phyloP scores from a whole-genome alignment of 1,139 yeast genomes.

The Oligophagozyma castellii region DNA sequence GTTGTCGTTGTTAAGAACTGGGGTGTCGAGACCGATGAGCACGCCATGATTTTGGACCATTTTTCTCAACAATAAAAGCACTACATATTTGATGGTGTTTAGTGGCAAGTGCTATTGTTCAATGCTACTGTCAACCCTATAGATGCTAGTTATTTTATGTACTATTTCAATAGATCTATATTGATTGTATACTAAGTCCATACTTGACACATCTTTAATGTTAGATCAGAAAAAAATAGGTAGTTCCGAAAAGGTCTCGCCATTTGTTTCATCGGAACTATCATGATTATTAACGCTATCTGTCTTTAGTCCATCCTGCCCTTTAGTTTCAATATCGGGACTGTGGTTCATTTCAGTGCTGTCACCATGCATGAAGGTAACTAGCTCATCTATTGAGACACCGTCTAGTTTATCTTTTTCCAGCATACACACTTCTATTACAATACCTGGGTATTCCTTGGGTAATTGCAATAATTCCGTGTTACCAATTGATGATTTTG shows the following conservation, averaged over 20 bases:
- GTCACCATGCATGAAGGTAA: slow-evolving; percentile 16
- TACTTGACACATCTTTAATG: no score
- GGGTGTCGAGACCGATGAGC: slow-evolving; percentile 99
- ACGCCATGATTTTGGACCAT: slow-evolving; percentile 93
- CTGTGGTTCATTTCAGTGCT: no score
- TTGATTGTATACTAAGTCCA: no score
- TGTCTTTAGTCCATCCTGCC: neutral
- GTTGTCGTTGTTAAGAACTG: slow-evolving; percentile 99
- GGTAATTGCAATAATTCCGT: slow-evolving; percentile 18
- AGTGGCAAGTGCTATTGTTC: no score
- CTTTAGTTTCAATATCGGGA: no score
- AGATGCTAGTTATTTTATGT: no score
- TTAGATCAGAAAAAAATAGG: no score
- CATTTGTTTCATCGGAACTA: no score
- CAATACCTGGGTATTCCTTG: slow-evolving; percentile 40
- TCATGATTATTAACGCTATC: slow-evolving; percentile 1
- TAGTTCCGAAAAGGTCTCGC: no score
- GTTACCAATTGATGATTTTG: slow-evolving; percentile 2
- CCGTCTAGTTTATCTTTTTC: slow-evolving; percentile 29
- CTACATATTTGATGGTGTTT: no score
- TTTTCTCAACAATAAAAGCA: slow-evolving; percentile 69
- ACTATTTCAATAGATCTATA: no score
- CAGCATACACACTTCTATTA: slow-evolving; percentile 47
- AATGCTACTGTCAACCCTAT: no score
- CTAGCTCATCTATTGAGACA: slow-evolving; percentile 13